These are phyloP conservation scores for Marasmius oreades DNA, from an alignment of 1,284 basidiomycete species.

Conservation along the genomic window DNA sequence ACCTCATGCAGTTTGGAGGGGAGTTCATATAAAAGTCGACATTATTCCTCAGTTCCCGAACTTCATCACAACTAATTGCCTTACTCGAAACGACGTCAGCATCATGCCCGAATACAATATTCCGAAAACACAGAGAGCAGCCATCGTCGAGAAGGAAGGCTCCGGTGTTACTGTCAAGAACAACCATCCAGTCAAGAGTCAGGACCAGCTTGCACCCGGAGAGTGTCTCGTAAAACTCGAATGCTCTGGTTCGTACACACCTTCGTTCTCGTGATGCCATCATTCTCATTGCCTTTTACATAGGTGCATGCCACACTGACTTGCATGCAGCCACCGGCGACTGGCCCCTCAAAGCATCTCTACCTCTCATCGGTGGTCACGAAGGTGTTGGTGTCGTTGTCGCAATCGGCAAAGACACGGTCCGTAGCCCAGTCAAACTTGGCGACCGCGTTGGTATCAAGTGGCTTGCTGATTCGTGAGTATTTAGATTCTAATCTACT, in stretches of 20 bases:
- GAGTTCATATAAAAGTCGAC: too few relatives aligned
- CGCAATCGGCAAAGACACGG: conserved; percentile 70
- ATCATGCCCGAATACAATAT: conserved; percentile 30
- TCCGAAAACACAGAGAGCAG: conserved; percentile 61
- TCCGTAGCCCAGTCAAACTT: conserved; percentile 57
- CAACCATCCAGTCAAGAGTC: conserved; percentile 59
- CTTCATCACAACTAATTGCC: too few relatives aligned
- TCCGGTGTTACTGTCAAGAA: conserved; percentile 38
- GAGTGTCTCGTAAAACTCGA: conserved; percentile 81
- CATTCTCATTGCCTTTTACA: background rate
- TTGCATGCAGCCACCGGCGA: conserved; percentile 71
- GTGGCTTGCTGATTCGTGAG: conserved; percentile 72
- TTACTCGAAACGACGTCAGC: background rate
- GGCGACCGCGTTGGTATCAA: conserved; percentile 89
- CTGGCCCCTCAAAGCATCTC: conserved; percentile 67
- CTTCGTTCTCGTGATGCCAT: background rate
- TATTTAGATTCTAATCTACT: too few relatives aligned
- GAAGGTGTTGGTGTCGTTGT: conserved; percentile 79
- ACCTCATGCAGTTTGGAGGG: background rate
- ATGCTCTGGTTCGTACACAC: conserved; percentile 54
- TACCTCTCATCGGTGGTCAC: conserved; percentile 83
- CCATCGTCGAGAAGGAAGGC: conserved; percentile 48
- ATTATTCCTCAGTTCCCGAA: too few relatives aligned
- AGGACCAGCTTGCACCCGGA: conserved; percentile 67
- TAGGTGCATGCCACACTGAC: conserved; percentile 66